Conservation (phyloP, 1,284 basidiomycete genomes). For the Athelia psychrophila region DNA sequence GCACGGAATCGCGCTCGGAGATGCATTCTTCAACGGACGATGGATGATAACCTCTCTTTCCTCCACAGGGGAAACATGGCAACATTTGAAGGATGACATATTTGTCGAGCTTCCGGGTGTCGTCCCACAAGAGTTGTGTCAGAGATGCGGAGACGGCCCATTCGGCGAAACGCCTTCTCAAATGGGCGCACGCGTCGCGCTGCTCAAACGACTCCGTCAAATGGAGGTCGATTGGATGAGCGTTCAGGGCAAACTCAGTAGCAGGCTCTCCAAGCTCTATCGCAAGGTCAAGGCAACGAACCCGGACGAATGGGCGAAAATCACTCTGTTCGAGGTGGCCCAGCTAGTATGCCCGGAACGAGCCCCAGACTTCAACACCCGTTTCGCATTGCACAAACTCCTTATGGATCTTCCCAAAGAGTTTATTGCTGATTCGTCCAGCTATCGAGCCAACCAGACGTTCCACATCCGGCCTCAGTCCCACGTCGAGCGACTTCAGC, state of each 20-base stretch:
- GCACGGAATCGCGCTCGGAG: slow-evolving; percentile 49
- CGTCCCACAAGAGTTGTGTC: slow-evolving; percentile 40
- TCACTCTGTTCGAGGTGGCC: slow-evolving; percentile 51
- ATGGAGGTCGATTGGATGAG: slow-evolving; percentile 42
- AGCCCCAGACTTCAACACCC: slow-evolving; percentile 31
- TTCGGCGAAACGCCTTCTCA: slow-evolving; percentile 28
- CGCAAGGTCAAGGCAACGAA: slow-evolving; percentile 41
- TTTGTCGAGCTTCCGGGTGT: slow-evolving; percentile 57
- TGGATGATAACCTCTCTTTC: slow-evolving; percentile 41
- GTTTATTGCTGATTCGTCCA: slow-evolving; percentile 59
- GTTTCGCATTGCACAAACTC: slow-evolving; percentile 73
- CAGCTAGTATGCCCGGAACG: slow-evolving; percentile 32
- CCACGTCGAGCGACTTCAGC: slow-evolving; percentile 56
- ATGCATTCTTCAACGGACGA: slow-evolving; percentile 28
- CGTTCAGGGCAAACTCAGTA: slow-evolving; percentile 31
- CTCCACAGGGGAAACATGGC: slow-evolving; percentile 48
- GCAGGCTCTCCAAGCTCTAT: slow-evolving; percentile 37
- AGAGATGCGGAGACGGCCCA: slow-evolving; percentile 41
- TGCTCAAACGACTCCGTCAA: slow-evolving; percentile 51
- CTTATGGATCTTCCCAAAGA: slow-evolving; percentile 64
- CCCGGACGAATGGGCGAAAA: slow-evolving; percentile 46
- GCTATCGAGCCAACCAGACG: slow-evolving; percentile 53
- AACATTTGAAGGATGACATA: slow-evolving; percentile 46
- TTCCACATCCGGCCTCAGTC: slow-evolving; percentile 72
- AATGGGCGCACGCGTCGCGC: slow-evolving; percentile 53